These are phyloP conservation scores for Helenozyma rhizophorensis DNA, from an alignment of 805 yeast genomes.

Conservation along the genomic window DNA sequence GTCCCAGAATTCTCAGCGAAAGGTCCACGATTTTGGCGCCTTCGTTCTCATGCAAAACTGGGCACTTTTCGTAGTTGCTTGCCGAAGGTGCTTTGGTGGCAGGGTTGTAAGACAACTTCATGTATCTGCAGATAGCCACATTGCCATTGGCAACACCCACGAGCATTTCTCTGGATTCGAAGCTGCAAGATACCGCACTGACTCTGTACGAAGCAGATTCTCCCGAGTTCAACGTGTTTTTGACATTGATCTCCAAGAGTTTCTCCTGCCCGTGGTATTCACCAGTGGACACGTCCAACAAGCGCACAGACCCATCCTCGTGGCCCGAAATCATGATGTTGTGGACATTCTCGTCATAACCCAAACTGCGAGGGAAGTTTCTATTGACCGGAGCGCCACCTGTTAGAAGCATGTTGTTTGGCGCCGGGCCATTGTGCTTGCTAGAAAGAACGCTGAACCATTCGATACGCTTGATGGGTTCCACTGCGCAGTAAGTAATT, in stretches of 20 bases:
- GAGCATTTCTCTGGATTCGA: conserved; percentile 71
- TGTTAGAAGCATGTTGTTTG: conserved; percentile 45
- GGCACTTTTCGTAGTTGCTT: conserved; percentile 26
- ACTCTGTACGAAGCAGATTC: conserved; percentile 42
- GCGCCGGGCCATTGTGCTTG: conserved; percentile 33
- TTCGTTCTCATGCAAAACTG: conserved; percentile 28
- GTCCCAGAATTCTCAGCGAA: conserved; percentile 47
- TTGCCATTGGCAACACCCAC: conserved; percentile 68
- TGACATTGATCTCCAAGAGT: conserved; percentile 29
- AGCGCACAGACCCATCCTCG: conserved; percentile 73
- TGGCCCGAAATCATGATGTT: conserved; percentile 76
- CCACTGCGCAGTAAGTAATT: conserved; percentile 51
- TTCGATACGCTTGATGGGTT: conserved; percentile 51
- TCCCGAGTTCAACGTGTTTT: conserved; percentile 28
- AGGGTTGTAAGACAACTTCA: conserved; percentile 21
- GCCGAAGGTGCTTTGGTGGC: conserved; percentile 17
- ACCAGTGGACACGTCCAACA: conserved; percentile 79
- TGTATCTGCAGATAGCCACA: conserved; percentile 70
- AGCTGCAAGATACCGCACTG: conserved; percentile 64
- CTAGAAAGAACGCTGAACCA: conserved; percentile 67
- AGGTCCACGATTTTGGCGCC: conserved; percentile 45
- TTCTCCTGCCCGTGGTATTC: conserved; percentile 42
- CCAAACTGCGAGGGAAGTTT: conserved; percentile 26
- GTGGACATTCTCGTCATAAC: conserved; percentile 39
- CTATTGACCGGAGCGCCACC: conserved; percentile 74